A percentile compares a stretch with the other conserved stretches of the same genome.
Conservation (phyloP, 345 rosid species). For the Balakata baccata region DNA sequence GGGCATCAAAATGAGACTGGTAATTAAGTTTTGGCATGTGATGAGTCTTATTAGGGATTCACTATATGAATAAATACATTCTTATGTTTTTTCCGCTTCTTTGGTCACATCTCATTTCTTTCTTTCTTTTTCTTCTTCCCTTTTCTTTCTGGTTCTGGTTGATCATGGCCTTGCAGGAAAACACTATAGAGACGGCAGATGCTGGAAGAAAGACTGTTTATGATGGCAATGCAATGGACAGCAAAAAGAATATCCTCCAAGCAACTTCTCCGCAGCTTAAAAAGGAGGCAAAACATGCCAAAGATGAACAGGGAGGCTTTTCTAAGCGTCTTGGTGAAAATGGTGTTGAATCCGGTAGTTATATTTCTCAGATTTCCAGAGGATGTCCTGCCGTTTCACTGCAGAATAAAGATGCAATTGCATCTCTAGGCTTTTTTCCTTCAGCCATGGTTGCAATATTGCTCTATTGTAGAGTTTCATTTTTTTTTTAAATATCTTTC, state of each 20-base stretch:
- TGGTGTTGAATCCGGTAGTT: constrained; percentile 20
- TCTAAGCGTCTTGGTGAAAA: constrained; percentile 23
- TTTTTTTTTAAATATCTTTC: too few species aligned
- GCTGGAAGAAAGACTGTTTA: not conserved
- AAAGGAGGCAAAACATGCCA: constrained; percentile 17
- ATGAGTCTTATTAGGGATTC: not conserved
- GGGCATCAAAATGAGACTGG: not conserved
- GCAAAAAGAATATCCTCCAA: not conserved
- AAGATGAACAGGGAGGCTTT: constrained; percentile 12
- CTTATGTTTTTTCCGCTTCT: not conserved
- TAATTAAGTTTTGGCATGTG: not conserved
- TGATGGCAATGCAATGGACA: constrained; percentile 8
- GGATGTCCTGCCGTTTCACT: constrained; percentile 17
- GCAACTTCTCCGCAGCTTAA: constrained; percentile 19
- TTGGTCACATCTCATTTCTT: not conserved
- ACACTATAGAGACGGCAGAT: not conserved
- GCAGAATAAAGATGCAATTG: constrained; percentile 24
- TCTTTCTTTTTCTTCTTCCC: not conserved
- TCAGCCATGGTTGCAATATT: constrained; percentile 38
- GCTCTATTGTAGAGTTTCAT: constrained; percentile 3
- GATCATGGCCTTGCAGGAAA: constrained; percentile 41
- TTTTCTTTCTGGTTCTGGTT: not conserved
- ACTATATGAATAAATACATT: too few species aligned
- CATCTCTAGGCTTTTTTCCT: constrained; percentile 24
- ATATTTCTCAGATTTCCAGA: constrained; percentile 6